Base-by-base conservation (phyloP, 495 filamentous ascomycete genomes). In the Elasticomyces elasticus region DNA sequence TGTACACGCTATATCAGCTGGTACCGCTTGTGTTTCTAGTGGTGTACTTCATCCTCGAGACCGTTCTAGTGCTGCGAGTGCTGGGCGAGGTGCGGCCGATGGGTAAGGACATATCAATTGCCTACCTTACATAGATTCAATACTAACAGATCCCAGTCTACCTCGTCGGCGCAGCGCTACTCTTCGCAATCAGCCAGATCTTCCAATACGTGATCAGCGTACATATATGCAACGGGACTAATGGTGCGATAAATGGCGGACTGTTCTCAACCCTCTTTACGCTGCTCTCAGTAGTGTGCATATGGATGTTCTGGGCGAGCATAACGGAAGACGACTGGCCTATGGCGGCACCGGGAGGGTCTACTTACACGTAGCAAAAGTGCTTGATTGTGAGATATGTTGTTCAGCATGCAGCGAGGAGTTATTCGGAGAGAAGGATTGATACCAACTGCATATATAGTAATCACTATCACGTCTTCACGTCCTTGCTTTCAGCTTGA, bases 301-400 rank as follows among this genome's bases (percentile, higher is more conserved):
- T 95, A 45, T 99, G 91, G 91, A 64, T 85, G 58, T 99, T 99
- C 75, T 97, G 94, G 92, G 91, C 87, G 37, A 94, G 88, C 73
- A 99, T 99, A 63, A 99, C 92, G 4, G 92, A 99, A 71, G 92
- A 99, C 64, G 91, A 96, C 72, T 99, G 92, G 92, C 89, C 92
- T 0, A 78, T 84, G 75, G 80, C 82, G 11, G 23, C 49, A 2
- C 27, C 40, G 3, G 53, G 58, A 0, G 57, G 57, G 7, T 56
- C 52, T 42, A 53, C 48, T 13, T 61, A 61, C 24, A 61, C 52
- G 11, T 61, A 56, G 35, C n/a, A n/a, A 40, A 40, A 2, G 35
- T 15, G 13, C 5, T 5, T n/a, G 5, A 40, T n/a, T n/a, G n/a
- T n/a, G n/a, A n/a, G n/a, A n/a, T n/a, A n/a, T n/a, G n/a, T n/a